Evolutionary conservation across 352 stramenopile species (phyloP), one percentile per base, ranked within the genome.

Genomic region (Paralagenidium karlingii): DNA sequence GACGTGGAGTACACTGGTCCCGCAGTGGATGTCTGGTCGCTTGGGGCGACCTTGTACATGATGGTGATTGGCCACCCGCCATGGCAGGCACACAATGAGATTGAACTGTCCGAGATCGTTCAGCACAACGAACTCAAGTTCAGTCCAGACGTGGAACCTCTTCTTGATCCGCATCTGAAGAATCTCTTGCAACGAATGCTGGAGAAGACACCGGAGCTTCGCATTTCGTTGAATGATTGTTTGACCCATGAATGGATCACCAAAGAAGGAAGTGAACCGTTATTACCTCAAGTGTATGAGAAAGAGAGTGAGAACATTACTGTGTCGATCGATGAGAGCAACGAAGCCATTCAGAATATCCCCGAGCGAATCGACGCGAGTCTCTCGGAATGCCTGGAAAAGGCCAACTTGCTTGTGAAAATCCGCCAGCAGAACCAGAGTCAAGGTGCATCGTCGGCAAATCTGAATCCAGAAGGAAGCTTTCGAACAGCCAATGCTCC

Each of bases 191-290:
- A 87, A 42, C 75, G 74, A n/a, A 93, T 96, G 80, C 63, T 96
- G 8, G 89, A 78, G 0, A 94, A 95, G 38, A 73, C 94, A 40
- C 81, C 82, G 19, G 60, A 63, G 1, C 49, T 82, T n/a, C 69
- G 85, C 13, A 84, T 90, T 36, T 65, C 68, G 12, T 42, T 95
- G 5, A 67, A 63, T 13, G 75, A 91, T 13, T 82, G 82, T 31
- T 94, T 95, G 48, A 75, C 63, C 13, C 85, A 96, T 50, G 85
- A 95, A 39, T 96, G 85, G 85, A 79, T 85, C 40, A 95, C 85
- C 8, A 86, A 93, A n/a, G 85, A 96, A 58, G 85, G 85, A 12
- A 91, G 77, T 16, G 80, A 95, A n/a, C 77, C 80, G 10, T 63
- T 90, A 24, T 16, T 36, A 3, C 30, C 30, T 20, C 19, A 36